Evolutionary conservation across 2,329 filamentous ascomycete species (phyloP).

Genomic region (Penicillium rolfsii): DNA sequence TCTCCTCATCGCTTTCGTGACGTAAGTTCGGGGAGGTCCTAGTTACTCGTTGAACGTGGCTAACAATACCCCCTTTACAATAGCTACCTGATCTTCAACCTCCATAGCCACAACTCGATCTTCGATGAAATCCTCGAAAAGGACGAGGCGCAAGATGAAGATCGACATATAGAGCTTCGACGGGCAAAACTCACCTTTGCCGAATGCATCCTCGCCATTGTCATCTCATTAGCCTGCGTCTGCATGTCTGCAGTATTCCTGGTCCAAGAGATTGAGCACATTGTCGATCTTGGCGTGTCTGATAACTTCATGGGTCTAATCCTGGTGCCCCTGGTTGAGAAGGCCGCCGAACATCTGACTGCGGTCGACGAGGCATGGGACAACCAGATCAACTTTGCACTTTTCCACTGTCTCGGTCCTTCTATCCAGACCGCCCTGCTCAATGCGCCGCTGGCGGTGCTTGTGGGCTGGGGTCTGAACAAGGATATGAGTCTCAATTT

Average conservation of each 20-base stretch:
- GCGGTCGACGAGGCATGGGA: conserved; percentile 80
- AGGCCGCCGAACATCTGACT: conserved; percentile 82
- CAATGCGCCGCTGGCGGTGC: conserved; percentile 79
- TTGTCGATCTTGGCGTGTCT: conserved; percentile 58
- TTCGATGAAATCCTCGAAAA: conserved; percentile 73
- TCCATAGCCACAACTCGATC: conserved; percentile 74
- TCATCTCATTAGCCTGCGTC: conserved; percentile 68
- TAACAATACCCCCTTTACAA: background rate
- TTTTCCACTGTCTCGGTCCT: conserved; percentile 82
- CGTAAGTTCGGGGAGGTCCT: conserved; percentile 51
- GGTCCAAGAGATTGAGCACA: conserved; percentile 70
- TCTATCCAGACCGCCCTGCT: conserved; percentile 88
- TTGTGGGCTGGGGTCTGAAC: conserved; percentile 78
- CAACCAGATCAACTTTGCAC: conserved; percentile 74
- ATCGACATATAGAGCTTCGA: conserved; percentile 61
- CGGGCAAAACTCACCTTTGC: conserved; percentile 74
- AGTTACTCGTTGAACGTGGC: background rate
- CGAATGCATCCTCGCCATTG: conserved; percentile 69
- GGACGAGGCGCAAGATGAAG: conserved; percentile 70
- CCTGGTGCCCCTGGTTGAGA: conserved; percentile 78
- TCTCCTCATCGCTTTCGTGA: conserved; percentile 68
- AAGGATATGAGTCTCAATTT: conserved; percentile 79
- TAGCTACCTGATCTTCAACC: conserved; percentile 69
- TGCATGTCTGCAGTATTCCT: conserved; percentile 73
- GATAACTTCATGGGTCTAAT: conserved; percentile 72